These are phyloP conservation scores for Closterium sp. DNA, from an alignment of 139 green algal genomes.

Conservation along the genomic window DNA sequence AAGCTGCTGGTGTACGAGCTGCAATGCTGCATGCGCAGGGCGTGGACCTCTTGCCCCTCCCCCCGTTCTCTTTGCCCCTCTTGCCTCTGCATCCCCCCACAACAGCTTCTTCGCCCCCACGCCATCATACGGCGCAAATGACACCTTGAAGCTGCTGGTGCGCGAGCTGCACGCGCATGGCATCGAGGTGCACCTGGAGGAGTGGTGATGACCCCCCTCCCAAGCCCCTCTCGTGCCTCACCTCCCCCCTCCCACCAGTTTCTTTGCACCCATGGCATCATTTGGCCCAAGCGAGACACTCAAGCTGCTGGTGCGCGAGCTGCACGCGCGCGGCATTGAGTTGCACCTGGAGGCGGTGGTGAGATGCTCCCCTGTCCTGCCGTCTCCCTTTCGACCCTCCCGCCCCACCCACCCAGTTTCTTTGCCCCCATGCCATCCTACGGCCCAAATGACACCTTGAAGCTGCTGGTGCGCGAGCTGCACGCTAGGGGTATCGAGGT, in stretches of 20 bases:
- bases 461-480: slow-evolving; percentile 79
- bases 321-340: slow-evolving; percentile 90
- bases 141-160: slow-evolving; percentile 57
- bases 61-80: not conserved
- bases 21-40: too few species aligned
- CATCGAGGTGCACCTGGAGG: too few species aligned
- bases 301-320: slow-evolving; percentile 84
- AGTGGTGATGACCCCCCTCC: too few species aligned
- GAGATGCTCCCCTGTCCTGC: slow-evolving; percentile 71
- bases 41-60: slow-evolving; percentile 64
- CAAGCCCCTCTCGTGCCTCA: too few species aligned
- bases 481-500: slow-evolving; percentile 92
- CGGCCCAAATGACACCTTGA: slow-evolving; percentile 71
- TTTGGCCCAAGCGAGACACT: slow-evolving; percentile 62
- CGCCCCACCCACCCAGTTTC: not conserved
- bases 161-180: too few species aligned
- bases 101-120: not conserved
- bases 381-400: too few species aligned
- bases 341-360: slow-evolving; percentile 92
- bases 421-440: not conserved
- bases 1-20: too few species aligned
- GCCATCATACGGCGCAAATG: not conserved
- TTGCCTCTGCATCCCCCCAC: not conserved
- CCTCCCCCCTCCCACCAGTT: slow-evolving; percentile 54
- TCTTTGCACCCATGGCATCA: slow-evolving; percentile 86